A percentile compares a stretch with the other conserved stretches of the same genome.
These are phyloP conservation scores for Beauveria scarabaeidicola DNA, from an alignment of 2,329 filamentous ascomycete species.

Conservation along the genomic window DNA sequence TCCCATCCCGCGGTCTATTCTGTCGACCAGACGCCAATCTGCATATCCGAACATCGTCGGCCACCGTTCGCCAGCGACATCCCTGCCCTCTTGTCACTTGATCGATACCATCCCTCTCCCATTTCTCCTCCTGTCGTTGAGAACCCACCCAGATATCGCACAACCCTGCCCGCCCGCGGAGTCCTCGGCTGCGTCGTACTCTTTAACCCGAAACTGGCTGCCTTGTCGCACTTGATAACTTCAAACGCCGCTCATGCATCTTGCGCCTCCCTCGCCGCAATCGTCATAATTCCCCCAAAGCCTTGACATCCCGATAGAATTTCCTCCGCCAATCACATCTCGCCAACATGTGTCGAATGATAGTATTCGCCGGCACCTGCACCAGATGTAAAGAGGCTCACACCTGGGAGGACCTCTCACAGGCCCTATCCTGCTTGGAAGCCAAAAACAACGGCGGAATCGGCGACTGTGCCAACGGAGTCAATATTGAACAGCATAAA, in stretches of 20 bases:
- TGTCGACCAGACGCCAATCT: neutral
- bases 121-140: neutral
- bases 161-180: neutral
- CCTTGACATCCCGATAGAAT: neutral
- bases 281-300: neutral
- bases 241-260: neutral
- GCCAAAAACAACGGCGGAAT: slow-evolving; percentile 40
- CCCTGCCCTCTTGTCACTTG: neutral
- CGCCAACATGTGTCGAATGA: slow-evolving; percentile 36
- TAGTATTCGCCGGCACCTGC: slow-evolving; percentile 36
- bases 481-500: slow-evolving; percentile 33
- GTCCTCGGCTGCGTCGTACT: neutral
- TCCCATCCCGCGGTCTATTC: neutral
- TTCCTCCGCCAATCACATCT: neutral
- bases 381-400: slow-evolving; percentile 32
- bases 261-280: neutral
- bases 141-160: neutral
- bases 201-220: neutral
- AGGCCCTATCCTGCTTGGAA: slow-evolving; percentile 39
- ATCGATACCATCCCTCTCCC: neutral
- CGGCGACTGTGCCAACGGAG: slow-evolving; percentile 33
- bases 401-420: slow-evolving; percentile 36
- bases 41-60: neutral
- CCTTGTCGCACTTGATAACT: neutral
- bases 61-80: neutral